Conservation (phyloP, 2,329 filamentous ascomycete genomes). For the Diaporthe sp. region DNA sequence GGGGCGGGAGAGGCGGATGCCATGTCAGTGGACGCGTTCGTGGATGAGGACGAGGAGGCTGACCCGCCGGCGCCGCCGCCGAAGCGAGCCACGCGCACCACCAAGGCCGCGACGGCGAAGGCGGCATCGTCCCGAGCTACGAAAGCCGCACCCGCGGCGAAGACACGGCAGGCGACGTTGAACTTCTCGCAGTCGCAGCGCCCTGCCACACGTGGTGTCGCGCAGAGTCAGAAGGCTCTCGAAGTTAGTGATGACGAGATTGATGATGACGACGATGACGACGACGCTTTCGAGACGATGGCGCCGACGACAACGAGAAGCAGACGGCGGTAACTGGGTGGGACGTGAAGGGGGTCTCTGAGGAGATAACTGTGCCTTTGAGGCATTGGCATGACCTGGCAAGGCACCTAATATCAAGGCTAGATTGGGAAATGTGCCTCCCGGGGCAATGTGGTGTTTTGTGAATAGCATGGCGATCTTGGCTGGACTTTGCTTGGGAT, state of each 20-base stretch:
- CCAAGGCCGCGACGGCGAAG: slow-evolving; percentile 43
- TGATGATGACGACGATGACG: slow-evolving; percentile 68
- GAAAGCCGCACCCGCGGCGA: slow-evolving; percentile 48
- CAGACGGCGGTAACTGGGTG: slow-evolving; percentile 34
- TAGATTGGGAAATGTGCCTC: too few species aligned
- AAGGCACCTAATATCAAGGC: neutral
- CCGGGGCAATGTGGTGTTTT: neutral
- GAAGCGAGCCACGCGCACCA: slow-evolving; percentile 49
- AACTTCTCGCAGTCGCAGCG: slow-evolving; percentile 61
- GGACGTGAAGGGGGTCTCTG: neutral
- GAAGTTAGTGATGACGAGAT: slow-evolving; percentile 78
- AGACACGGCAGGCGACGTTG: slow-evolving; percentile 58
- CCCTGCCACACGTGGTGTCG: slow-evolving; percentile 45
- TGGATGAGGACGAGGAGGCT: slow-evolving; percentile 55
- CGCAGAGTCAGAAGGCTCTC: slow-evolving; percentile 63
- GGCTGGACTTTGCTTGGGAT: slow-evolving; percentile 16
- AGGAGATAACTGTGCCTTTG: neutral
- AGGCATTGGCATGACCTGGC: neutral
- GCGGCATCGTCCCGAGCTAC: slow-evolving; percentile 51
- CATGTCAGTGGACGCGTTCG: slow-evolving; percentile 50
- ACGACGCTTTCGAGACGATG: slow-evolving; percentile 66
- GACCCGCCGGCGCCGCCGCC: slow-evolving; percentile 53
- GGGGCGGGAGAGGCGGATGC: slow-evolving; percentile 27
- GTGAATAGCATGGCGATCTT: slow-evolving; percentile 2
- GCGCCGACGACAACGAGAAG: slow-evolving; percentile 51